Percentiles rank a stretch among this genome's conserved stretches.
phyloP scores from a whole-genome alignment of 148 eudicot species.

The Talinum fruticosum region DNA sequence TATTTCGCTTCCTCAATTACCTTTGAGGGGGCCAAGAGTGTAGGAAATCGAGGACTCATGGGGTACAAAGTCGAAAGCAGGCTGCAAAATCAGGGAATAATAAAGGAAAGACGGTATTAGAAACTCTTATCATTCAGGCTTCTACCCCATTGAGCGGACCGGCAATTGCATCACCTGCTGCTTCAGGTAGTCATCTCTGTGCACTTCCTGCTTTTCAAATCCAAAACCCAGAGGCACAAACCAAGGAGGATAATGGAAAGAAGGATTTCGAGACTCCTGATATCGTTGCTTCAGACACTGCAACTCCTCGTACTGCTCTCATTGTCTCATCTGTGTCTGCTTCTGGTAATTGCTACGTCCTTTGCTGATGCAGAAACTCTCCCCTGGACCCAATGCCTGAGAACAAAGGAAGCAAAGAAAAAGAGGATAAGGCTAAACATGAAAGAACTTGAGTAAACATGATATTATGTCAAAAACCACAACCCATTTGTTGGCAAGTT shows the following conservation, averaged over 20 bases:
- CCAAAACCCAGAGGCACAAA: neutral
- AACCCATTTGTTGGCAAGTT: too few species aligned
- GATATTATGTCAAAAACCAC: too few species aligned
- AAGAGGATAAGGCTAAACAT: neutral
- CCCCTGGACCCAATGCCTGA: neutral
- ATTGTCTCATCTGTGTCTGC: neutral
- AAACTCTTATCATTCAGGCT: neutral
- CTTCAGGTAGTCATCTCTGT: neutral
- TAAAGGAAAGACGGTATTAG: constrained; percentile 1
- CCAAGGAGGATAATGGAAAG: neutral
- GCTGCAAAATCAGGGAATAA: neutral
- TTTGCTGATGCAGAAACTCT: neutral
- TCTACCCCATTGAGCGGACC: neutral
- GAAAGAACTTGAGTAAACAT: too few species aligned
- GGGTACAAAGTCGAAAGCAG: neutral
- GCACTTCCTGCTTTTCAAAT: neutral
- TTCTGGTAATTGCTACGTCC: neutral
- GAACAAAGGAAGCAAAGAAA: too few species aligned
- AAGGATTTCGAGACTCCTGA: constrained; percentile 2
- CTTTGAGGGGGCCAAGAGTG: neutral
- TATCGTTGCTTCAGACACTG: neutral
- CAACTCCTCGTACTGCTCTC: neutral
- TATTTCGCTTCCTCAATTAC: neutral
- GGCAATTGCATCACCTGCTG: neutral
- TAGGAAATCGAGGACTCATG: neutral